Conservation (phyloP, 768 basidiomycete genomes). For the Pleurotus citrinopileatus region DNA sequence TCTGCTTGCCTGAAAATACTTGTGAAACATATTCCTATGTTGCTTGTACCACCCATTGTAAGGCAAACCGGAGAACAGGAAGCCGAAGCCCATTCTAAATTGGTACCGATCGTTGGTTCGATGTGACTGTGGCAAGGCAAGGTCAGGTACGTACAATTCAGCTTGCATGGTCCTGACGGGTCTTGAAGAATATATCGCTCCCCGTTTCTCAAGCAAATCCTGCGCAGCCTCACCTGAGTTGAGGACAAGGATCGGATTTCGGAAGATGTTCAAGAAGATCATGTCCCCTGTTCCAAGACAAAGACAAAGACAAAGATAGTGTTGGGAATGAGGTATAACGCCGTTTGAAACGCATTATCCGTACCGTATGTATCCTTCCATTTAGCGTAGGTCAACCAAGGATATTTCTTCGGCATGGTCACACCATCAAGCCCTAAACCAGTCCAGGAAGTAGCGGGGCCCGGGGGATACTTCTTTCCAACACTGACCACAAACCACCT, state of each 20-base stretch:
- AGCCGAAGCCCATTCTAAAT: constrained; percentile 18
- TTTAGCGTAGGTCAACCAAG: constrained; percentile 18
- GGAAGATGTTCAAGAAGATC: constrained; percentile 34
- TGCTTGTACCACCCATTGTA: constrained; percentile 19
- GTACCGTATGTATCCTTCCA: constrained; percentile 18
- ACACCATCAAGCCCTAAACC: neutral
- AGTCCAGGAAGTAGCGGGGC: constrained; percentile 5
- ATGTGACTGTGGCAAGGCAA: neutral
- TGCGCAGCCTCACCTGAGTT: constrained; percentile 39
- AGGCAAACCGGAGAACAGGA: constrained; percentile 17
- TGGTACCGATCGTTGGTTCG: too few relatives aligned
- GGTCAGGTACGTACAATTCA: constrained; percentile 12
- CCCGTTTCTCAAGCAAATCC: constrained; percentile 47
- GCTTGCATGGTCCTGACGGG: constrained; percentile 25
- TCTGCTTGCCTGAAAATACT: constrained; percentile 11
- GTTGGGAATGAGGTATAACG: neutral
- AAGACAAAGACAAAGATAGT: neutral
- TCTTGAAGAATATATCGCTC: constrained; percentile 47
- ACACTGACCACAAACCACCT: neutral
- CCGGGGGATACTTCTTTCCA: constrained; percentile 4
- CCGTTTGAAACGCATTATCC: neutral
- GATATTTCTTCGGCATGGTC: constrained; percentile 10
- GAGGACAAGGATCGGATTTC: constrained; percentile 40
- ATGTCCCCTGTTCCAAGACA: constrained; percentile 34
- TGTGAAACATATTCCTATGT: constrained; percentile 34